A percentile compares a stretch with the other conserved stretches of the same genome.
Conservation (phyloP, 352 stramenopile genomes). For the Pythium monospermum region DNA sequence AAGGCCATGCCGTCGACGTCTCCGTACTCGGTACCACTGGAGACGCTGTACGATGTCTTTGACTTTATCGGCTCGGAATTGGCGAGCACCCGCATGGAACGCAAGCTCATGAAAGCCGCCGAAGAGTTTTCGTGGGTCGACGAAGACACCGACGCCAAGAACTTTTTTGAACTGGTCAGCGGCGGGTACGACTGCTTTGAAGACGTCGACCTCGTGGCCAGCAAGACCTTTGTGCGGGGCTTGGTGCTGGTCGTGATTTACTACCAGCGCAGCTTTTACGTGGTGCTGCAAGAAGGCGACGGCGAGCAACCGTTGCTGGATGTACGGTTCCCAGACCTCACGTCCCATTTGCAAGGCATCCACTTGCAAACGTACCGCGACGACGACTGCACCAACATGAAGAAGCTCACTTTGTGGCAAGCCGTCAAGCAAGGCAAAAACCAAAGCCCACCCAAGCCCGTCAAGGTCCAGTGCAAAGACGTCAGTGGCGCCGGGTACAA, state of each 20-base stretch:
- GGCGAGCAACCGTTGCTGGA: slow-evolving; percentile 92
- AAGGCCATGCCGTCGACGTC: slow-evolving; percentile 67
- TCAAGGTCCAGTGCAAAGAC: slow-evolving; percentile 82
- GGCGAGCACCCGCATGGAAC: slow-evolving; percentile 68
- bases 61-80: slow-evolving; percentile 85
- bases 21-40: slow-evolving; percentile 61
- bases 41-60: slow-evolving; percentile 79
- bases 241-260: slow-evolving; percentile 82
- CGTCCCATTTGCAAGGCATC: slow-evolving; percentile 82
- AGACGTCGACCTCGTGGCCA: slow-evolving; percentile 79
- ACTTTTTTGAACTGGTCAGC: slow-evolving; percentile 94
- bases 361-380: slow-evolving; percentile 81
- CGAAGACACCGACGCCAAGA: slow-evolving; percentile 56
- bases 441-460: slow-evolving; percentile 64
- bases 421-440: slow-evolving; percentile 43
- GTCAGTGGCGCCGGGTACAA: slow-evolving; percentile 78
- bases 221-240: slow-evolving; percentile 82
- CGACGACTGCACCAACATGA: slow-evolving; percentile 80
- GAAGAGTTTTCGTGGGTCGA: slow-evolving; percentile 90
- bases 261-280: slow-evolving; percentile 88
- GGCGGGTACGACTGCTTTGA: slow-evolving; percentile 85
- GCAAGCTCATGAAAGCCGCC: slow-evolving; percentile 83
- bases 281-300: slow-evolving; percentile 85
- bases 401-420: slow-evolving; percentile 93
- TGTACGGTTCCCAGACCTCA: slow-evolving; percentile 92